Base-by-base conservation (phyloP, 768 basidiomycete genomes). In the Lenzites betulinus region DNA sequence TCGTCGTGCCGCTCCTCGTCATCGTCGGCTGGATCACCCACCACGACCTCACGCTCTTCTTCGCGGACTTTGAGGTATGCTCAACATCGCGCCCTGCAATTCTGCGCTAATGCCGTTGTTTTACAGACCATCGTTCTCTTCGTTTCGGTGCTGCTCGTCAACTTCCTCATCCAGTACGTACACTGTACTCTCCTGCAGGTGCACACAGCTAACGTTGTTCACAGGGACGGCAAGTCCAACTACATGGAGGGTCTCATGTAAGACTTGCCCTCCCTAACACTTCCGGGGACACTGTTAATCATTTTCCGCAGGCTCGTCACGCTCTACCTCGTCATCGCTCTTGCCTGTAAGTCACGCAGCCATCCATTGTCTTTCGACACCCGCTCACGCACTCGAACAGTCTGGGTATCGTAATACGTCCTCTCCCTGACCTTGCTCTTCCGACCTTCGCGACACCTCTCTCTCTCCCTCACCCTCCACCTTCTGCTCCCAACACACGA, bases 241-340 rank as follows among this genome's bases (percentile, higher is more conserved):
- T 95, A 93, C 70, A 90, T 96, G 88, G 94, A 95, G 76, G 95
- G 95, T 35, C 71, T 93, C 43, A 90, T 95, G 91, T 66, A 54
- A 53, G 75, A 54, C 43, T 70, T 62, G 46, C 67, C 57, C 50
- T 66, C 76, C 11, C 77, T 13, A 18, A 3, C 28, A n/a, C 35
- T 22, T 25, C 36, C 9, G 12, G 11, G 1, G 30, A n/a, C 30
- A 20, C 44, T 60, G 43, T 26, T 25, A 18, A 30, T 42, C 41
- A n/a, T 5, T 22, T 35, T 63, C 51, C 64, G 64, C 56, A 64
- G 63, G 64, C 59, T 79, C 51, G 75, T 84, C 55, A 80, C 88
- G 0, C 77, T 95, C 20, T 95, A 95, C 71, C 73, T 89, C 43
- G 89, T 94, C 67, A 89, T 93, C 67, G 88, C 87, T 16, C 80